phyloP scores from a whole-genome alignment of 768 basidiomycete species.

The Rhizopogon salebrosus region DNA sequence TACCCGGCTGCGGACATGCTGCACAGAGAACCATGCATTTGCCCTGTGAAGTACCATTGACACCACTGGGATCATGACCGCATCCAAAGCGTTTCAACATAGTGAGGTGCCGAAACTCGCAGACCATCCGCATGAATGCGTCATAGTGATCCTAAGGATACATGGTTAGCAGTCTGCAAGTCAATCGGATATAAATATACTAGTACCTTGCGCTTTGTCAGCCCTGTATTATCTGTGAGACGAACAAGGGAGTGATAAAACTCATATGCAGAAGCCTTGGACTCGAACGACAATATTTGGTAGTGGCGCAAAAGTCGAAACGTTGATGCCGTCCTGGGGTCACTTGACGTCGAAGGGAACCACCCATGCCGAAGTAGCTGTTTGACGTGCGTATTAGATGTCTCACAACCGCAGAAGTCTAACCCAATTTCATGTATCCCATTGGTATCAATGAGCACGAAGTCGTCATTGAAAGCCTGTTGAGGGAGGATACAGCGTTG shows the following conservation, averaged over 20 bases:
- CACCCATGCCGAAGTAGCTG: slow-evolving; percentile 29
- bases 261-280: slow-evolving; percentile 27
- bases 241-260: slow-evolving; percentile 24
- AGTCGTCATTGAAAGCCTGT: slow-evolving; percentile 4
- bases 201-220: slow-evolving; percentile 6
- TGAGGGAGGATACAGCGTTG: slow-evolving; percentile 7
- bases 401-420: slow-evolving; percentile 27
- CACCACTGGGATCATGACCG: neutral
- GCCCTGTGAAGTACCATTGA: neutral
- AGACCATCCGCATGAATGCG: slow-evolving; percentile 5
- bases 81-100: neutral
- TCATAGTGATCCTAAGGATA: slow-evolving; percentile 10
- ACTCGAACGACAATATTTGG: slow-evolving; percentile 27
- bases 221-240: slow-evolving; percentile 27
- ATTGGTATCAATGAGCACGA: slow-evolving; percentile 18
- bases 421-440: slow-evolving; percentile 22
- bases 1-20: slow-evolving; percentile 3
- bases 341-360: slow-evolving; percentile 25
- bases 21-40: neutral
- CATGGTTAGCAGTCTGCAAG: neutral
- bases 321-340: slow-evolving; percentile 26
- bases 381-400: slow-evolving; percentile 14
- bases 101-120: slow-evolving; percentile 1
- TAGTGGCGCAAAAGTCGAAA: slow-evolving; percentile 25
- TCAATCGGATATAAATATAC: no score